Evolutionary conservation across 345 rosid genomes (phyloP), one percentile per base, ranked within the genome.

Genomic region (Gossypium bickii): DNA sequence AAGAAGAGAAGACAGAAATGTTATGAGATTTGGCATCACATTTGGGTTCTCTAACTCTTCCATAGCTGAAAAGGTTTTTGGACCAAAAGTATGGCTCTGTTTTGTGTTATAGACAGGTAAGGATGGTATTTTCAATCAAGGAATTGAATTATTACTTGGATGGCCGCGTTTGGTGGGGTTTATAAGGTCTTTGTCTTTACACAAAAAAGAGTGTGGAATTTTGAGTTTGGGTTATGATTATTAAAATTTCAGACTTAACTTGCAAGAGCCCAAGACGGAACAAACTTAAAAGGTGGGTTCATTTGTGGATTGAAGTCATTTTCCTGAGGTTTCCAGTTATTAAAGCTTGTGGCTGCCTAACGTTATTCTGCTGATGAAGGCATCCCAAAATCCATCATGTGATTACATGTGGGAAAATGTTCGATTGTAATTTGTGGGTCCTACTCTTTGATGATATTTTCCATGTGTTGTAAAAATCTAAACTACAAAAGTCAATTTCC

Each of bases 1-100:
- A 8, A 94, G 91, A 75, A 89, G 70, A 63, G 93, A 92, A 29
- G 97, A 89, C 66, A 94, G 90, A 79, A 90, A 92, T 2, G 78
- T 80, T 60, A 94, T 87, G 59, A 89, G 85, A 78, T 85, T 86
- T 25, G 85, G 80, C 97, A 91, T 91, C 78, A 80, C 81, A 45
- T 78, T 68, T 34, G 90, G 88, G 78, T 78, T 87, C 84, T 89
- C 97, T 18, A 89, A 82, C 74, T 88, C 94, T 7, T 92, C 85
- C 98, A 93, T 88, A 67, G 74, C 34, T 41, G 60, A 70, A 18
- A 9, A 29, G 47, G 20, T 24, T 57, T 65, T 68, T n/a, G 53
- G 53, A 71, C 79, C 57, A 48, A 10, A 25, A 41, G 7, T 55
- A 59, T 43, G 38, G 13, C 18, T 64, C 70, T 73, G 38, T 34